These are phyloP conservation scores for Geotrichum histeridarum DNA, from an alignment of 1,139 yeast genomes.

Conservation along the genomic window DNA sequence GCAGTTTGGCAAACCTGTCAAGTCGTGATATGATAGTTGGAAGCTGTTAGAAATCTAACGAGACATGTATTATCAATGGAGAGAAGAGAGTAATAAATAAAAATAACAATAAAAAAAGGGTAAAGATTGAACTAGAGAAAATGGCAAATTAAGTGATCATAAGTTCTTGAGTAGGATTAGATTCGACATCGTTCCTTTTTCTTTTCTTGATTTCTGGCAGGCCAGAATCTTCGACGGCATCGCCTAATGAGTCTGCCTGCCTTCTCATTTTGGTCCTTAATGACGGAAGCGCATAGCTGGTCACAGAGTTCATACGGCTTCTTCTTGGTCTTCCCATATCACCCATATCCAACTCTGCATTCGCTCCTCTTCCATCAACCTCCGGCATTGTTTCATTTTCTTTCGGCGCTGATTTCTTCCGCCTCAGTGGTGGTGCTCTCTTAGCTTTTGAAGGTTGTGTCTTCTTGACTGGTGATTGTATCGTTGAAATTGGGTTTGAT, in stretches of 20 bases:
- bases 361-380: not conserved
- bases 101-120: not conserved
- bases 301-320: conserved; percentile 43
- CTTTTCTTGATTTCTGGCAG: not conserved
- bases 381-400: conserved; percentile 23
- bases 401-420: conserved; percentile 20
- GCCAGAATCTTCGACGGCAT: conserved; percentile 42
- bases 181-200: not conserved
- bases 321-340: conserved; percentile 32
- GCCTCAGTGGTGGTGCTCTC: conserved; percentile 5
- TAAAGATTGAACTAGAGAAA: not conserved
- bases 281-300: conserved; percentile 67
- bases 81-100: not conserved
- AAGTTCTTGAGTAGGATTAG: not conserved
- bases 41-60: not conserved
- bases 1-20: conserved; percentile 21
- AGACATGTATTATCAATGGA: not conserved
- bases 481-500: not conserved
- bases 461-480: not conserved
- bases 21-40: not conserved
- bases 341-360: conserved; percentile 17
- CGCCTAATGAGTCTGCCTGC: conserved; percentile 54
- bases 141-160: not conserved
- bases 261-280: conserved; percentile 67
- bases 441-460: conserved; percentile 1